Conservation (phyloP, 2,329 filamentous ascomycete species). For the Paraphaeosphaeria minitans region DNA sequence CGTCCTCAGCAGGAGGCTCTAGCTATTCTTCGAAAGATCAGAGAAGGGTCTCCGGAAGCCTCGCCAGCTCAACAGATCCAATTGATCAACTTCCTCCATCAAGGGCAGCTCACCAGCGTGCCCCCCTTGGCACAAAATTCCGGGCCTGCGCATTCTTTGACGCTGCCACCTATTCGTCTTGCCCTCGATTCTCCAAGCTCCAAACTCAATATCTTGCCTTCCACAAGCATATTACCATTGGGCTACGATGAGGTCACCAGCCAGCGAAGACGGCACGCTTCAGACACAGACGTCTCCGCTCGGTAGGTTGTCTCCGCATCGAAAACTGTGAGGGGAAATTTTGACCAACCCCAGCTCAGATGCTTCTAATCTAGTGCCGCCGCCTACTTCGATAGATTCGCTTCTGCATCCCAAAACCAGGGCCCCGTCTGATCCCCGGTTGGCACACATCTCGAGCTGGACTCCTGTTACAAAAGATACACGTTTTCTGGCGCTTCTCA, state of each 20-base stretch:
- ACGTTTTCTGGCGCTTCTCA: constrained; percentile 26
- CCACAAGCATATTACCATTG: constrained; percentile 24
- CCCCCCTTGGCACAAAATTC: constrained; percentile 8
- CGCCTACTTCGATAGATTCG: constrained; percentile 29
- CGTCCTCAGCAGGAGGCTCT: constrained; percentile 38
- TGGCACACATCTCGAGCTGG: constrained; percentile 28
- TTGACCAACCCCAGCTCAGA: constrained; percentile 42
- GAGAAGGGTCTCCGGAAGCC: constrained; percentile 23
- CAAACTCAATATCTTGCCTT: constrained; percentile 21
- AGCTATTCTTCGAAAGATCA: constrained; percentile 35
- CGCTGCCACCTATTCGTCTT: constrained; percentile 36
- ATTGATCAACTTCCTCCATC: constrained; percentile 31
- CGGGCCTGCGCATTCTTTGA: constrained; percentile 21
- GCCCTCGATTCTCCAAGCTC: constrained; percentile 30
- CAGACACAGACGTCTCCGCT: constrained; percentile 32
- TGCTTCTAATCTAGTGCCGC: constrained; percentile 22
- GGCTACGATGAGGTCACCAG: constrained; percentile 26
- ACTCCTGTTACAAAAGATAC: constrained; percentile 28
- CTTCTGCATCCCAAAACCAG: constrained; percentile 19
- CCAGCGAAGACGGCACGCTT: constrained; percentile 33
- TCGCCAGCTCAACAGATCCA: constrained; percentile 31
- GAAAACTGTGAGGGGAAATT: constrained; percentile 15
- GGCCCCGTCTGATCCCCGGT: constrained; percentile 22
- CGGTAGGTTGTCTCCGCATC: constrained; percentile 26
- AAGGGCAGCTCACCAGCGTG: constrained; percentile 17